Evolutionary conservation across 495 filamentous ascomycete genomes (phyloP).

Genomic region (Aspergillus baeticus): DNA sequence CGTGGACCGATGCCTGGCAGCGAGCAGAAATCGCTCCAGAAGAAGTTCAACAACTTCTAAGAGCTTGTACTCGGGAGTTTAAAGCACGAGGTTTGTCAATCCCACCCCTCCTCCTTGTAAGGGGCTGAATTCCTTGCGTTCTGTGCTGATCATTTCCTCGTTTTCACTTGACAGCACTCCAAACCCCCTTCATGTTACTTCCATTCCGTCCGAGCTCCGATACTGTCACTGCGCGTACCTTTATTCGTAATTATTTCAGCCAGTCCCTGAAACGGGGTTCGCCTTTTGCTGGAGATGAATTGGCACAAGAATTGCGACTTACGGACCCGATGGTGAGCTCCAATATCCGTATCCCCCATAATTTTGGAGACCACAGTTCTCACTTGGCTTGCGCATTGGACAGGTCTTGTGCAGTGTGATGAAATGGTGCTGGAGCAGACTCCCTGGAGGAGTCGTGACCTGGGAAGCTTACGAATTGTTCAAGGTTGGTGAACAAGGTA

Average conservation of each 20-base stretch:
- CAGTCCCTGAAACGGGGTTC: conserved; percentile 41
- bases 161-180: conserved; percentile 59
- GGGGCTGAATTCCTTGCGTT: conserved; percentile 22
- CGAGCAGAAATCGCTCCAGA: conserved; percentile 83
- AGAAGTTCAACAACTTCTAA: conserved; percentile 84
- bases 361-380: neutral
- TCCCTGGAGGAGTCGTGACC: conserved; percentile 87
- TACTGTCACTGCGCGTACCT: conserved; percentile 83
- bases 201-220: conserved; percentile 93
- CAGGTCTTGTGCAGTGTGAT: conserved; percentile 90
- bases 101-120: neutral
- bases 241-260: conserved; percentile 92
- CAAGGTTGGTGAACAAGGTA: conserved; percentile 91
- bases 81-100: conserved; percentile 82
- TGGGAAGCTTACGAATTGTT: conserved; percentile 98
- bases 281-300: conserved; percentile 60
- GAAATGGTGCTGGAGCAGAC: conserved; percentile 98
- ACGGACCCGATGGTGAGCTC: conserved; percentile 83
- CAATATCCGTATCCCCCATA: neutral
- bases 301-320: conserved; percentile 86
- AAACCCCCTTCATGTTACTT: conserved; percentile 90
- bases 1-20: conserved; percentile 87
- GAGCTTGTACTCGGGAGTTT: conserved; percentile 82
- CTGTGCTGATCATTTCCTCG: conserved; percentile 34
- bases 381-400: neutral